These are phyloP conservation scores for Pseudogymnoascus sp. DNA, from an alignment of 2,329 filamentous ascomycete species.

Conservation along the genomic window DNA sequence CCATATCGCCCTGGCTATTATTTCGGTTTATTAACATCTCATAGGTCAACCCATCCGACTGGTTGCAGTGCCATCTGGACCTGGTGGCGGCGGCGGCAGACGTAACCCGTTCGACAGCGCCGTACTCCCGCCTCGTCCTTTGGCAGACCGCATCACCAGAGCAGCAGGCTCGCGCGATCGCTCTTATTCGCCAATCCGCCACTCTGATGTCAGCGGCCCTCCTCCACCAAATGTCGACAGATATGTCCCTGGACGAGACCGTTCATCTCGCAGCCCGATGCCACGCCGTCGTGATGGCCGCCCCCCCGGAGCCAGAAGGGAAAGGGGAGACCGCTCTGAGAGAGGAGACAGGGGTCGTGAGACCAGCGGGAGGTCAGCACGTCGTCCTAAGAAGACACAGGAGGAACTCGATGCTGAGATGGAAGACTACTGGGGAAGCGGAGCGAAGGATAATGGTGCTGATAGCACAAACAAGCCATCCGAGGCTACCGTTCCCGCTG, in stretches of 20 bases:
- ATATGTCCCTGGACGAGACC: conserved; percentile 31
- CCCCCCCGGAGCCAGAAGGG: conserved; percentile 39
- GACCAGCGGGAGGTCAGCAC: conserved; percentile 39
- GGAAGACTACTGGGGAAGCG: conserved; percentile 78
- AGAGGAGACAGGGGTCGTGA: conserved; percentile 37
- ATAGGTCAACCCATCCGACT: conserved; percentile 73
- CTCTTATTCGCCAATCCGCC: conserved; percentile 46
- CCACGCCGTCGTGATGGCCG: conserved; percentile 46
- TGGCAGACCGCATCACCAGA: conserved; percentile 54
- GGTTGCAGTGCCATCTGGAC: conserved; percentile 50
- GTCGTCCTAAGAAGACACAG: conserved; percentile 73
- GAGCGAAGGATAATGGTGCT: conserved; percentile 29
- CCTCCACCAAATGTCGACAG: conserved; percentile 29
- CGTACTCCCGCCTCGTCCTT: conserved; percentile 47
- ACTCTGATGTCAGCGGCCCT: conserved; percentile 28
- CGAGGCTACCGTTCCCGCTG: conserved; percentile 28
- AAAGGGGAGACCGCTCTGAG: conserved; percentile 28
- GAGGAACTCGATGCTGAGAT: conserved; percentile 95
- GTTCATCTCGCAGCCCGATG: conserved; percentile 50
- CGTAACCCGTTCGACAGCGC: conserved; percentile 53
- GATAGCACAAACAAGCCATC: conserved; percentile 11
- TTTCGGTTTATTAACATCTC: conserved; percentile 13
- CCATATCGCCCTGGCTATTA: not conserved
- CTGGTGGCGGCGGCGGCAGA: conserved; percentile 28
- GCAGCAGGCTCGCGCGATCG: conserved; percentile 50